Evolutionary conservation across 2,329 filamentous ascomycete genomes (phyloP).

Genomic region (Dactylellina drechsleri): DNA sequence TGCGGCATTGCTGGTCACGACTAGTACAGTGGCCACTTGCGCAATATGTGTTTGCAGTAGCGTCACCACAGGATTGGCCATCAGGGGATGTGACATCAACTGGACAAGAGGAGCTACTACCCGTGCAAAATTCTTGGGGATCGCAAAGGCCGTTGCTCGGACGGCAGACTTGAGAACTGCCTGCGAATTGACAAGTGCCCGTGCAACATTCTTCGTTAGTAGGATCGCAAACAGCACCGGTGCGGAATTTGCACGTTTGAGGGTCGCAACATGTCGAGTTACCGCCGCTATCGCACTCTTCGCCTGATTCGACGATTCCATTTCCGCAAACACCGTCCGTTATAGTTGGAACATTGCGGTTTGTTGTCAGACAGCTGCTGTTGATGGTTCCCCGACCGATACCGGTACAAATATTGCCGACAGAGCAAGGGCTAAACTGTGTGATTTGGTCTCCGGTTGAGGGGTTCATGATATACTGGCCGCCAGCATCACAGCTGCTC

Average conservation of each 20-base stretch:
- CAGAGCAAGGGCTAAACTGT: slow-evolving; percentile 83
- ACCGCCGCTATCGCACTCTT: slow-evolving; percentile 96
- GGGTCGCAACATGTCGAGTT: slow-evolving; percentile 84
- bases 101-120: slow-evolving; percentile 77
- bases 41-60: slow-evolving; percentile 72
- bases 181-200: slow-evolving; percentile 72
- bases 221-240: slow-evolving; percentile 80
- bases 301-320: slow-evolving; percentile 91
- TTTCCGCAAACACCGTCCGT: slow-evolving; percentile 90
- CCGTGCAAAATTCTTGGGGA: slow-evolving; percentile 82
- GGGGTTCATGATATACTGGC: slow-evolving; percentile 95
- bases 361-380: slow-evolving; percentile 81
- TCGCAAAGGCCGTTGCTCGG: slow-evolving; percentile 83
- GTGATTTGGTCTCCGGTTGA: slow-evolving; percentile 78
- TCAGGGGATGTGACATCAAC: slow-evolving; percentile 75
- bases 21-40: slow-evolving; percentile 95
- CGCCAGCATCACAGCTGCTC: slow-evolving; percentile 76
- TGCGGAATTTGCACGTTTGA: slow-evolving; percentile 83
- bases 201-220: slow-evolving; percentile 86
- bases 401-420: slow-evolving; percentile 94
- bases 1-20: slow-evolving; percentile 86
- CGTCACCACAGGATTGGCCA: slow-evolving; percentile 74
- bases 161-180: slow-evolving; percentile 79
- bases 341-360: slow-evolving; percentile 82
- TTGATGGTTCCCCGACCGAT: slow-evolving; percentile 80